Percentiles rank a stretch among this genome's conserved stretches.
Evolutionary conservation across 2,329 filamentous ascomycete species (phyloP).

Genomic region (Akanthomyces dipterigenus): DNA sequence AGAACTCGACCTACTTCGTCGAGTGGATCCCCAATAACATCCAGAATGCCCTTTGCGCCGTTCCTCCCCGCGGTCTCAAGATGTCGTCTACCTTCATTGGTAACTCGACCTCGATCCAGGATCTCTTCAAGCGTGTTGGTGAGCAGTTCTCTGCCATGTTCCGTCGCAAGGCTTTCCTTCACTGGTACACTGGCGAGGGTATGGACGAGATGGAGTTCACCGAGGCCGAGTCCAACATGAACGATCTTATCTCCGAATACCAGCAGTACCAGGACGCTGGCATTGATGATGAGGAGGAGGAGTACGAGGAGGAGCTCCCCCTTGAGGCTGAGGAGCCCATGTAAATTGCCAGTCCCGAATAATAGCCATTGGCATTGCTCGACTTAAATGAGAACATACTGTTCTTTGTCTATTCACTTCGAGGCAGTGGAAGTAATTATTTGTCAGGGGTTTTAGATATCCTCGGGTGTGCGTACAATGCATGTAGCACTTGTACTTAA

Average conservation of each 20-base stretch:
- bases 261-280: conserved; percentile 99
- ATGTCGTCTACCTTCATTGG: conserved; percentile 99
- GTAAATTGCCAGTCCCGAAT: conserved; percentile 22
- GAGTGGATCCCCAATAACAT: conserved; percentile 99
- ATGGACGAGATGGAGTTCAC: conserved; percentile 99
- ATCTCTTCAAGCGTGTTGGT: conserved; percentile 99
- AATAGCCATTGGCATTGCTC: not conserved
- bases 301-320: conserved; percentile 33
- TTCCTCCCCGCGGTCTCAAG: conserved; percentile 94
- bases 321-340: conserved; percentile 58
- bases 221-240: conserved; percentile 99
- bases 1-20: conserved; percentile 99
- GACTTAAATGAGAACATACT: not conserved
- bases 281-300: conserved; percentile 83
- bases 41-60: conserved; percentile 97
- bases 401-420: conserved; percentile 17
- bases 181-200: conserved; percentile 99
- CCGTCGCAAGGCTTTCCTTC: conserved; percentile 99
- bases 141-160: conserved; percentile 99
- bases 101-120: conserved; percentile 99
- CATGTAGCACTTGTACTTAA: conserved; percentile 25
- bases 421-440: conserved; percentile 25
- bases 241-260: conserved; percentile 98
- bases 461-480: conserved; percentile 28
- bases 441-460: conserved; percentile 33